Evolutionary conservation across 2,329 filamentous ascomycete genomes (phyloP), one percentile per base, ranked within the genome.

Genomic region (Aspergillus amoenus): DNA sequence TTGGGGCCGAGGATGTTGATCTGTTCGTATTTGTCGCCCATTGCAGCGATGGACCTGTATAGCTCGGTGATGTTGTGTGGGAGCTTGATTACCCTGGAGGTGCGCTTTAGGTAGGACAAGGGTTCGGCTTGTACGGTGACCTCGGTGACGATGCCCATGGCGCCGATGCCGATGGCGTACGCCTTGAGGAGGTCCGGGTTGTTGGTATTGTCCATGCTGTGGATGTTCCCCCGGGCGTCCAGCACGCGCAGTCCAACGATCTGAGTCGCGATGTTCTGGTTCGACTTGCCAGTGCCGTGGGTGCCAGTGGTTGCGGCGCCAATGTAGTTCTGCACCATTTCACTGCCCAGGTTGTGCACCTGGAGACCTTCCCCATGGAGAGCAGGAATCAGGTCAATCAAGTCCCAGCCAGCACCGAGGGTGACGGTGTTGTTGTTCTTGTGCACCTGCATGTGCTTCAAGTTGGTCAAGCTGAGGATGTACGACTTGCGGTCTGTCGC

Each of bases 341-440:
- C 55, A 42, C 42, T 55, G 39, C 63, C 63, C 15, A 65, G 60
- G n/a, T 65, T 49, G 52, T 51, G 39, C 22, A 64, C 57, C 4
- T 56, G 58, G 21, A 65, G 45, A 32, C 48, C 56, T 32, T 64
- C 54, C 21, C 50, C 51, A 46, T 62, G 57, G 5, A 65, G 60
- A 18, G 53, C 58, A 7, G 57, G 27, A 15, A 58, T 47, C 13
- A 65, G 56, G 41, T 65, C 63, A 43, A 50, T 47, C 34, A 65
- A 46, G 52, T 65, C 63, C 63, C 63, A 65, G 21, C 63, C 63
- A 43, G 60, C 63, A 52, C 63, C 63, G 37, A 64, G 56, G 21
- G 63, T 65, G 54, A 60, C 61, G 3, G 57, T 65, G 7, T 24
- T 42, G 37, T 46, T 30, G 22, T 3, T 24, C 22, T 27, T 32